phyloP scores from a whole-genome alignment of 2,329 filamentous ascomycete genomes.

The Metarhizium album region DNA sequence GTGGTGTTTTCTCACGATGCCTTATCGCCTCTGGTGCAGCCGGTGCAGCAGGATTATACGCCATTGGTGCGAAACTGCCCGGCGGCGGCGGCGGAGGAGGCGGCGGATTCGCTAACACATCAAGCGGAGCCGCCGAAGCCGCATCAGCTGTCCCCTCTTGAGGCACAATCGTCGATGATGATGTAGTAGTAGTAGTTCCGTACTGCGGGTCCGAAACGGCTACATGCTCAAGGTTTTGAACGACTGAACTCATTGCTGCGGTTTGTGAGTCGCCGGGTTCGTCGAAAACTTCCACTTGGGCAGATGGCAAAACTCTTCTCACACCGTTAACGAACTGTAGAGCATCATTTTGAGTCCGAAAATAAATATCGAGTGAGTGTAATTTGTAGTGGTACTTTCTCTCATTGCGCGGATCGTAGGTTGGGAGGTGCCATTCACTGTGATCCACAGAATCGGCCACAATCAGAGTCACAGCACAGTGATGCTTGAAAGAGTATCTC shows the following conservation, averaged over 20 bases:
- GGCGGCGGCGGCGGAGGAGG: constrained; percentile 21
- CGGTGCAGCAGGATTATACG: constrained; percentile 72
- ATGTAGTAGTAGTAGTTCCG: constrained; percentile 15
- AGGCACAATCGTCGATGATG: constrained; percentile 4
- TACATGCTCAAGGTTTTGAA: constrained; percentile 62
- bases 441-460: constrained; percentile 44
- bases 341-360: constrained; percentile 67
- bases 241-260: constrained; percentile 53
- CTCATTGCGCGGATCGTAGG: constrained; percentile 61
- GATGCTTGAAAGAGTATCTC: constrained; percentile 63
- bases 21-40: constrained; percentile 61
- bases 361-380: constrained; percentile 66
- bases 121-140: constrained; percentile 5
- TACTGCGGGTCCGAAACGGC: constrained; percentile 53
- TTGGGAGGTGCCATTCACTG: constrained; percentile 65
- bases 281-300: constrained; percentile 52
- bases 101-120: constrained; percentile 11
- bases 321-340: constrained; percentile 59
- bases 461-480: constrained; percentile 56
- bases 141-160: constrained; percentile 8
- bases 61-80: constrained; percentile 50
- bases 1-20: constrained; percentile 71
- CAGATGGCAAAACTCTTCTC: constrained; percentile 49
- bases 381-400: constrained; percentile 71
- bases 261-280: constrained; percentile 44